A percentile compares a stretch with the other conserved stretches of the same genome.
phyloP scores from a whole-genome alignment of 495 filamentous ascomycete species.

The Penicillium chermesinum region DNA sequence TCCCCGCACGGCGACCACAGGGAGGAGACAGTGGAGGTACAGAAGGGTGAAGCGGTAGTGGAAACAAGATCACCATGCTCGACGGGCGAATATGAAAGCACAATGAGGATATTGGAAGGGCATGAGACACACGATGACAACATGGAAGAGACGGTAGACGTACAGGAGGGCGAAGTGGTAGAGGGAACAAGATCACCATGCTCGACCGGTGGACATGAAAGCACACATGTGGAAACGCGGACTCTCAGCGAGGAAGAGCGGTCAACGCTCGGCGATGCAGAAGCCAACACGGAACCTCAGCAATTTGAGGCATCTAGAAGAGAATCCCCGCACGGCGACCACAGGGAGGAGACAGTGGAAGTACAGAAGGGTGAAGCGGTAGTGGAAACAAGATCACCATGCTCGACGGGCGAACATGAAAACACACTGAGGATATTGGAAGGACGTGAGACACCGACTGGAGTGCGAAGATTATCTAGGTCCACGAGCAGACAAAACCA shows the following conservation, averaged over 20 bases:
- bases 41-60: not conserved
- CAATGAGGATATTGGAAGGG: not conserved
- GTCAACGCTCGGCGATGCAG: not conserved
- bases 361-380: not conserved
- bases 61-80: not conserved
- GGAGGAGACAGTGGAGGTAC: not conserved
- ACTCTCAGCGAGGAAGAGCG: not conserved
- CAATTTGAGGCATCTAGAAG: not conserved
- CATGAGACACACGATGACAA: not conserved
- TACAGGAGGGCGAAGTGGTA: too few species aligned
- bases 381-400: not conserved
- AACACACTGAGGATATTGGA: not conserved
- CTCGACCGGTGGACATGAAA: too few species aligned
- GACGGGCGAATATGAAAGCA: not conserved
- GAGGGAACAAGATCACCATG: too few species aligned
- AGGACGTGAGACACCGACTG: not conserved
- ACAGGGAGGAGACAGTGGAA: not conserved
- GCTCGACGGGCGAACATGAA: not conserved
- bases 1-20: too few species aligned
- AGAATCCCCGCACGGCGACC: not conserved
- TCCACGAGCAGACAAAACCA: not conserved
- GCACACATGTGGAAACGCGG: not conserved
- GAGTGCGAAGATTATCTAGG: not conserved
- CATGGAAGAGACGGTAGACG: too few species aligned
- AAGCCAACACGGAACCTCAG: not conserved